Evolutionary conservation across 768 basidiomycete species (phyloP), one percentile per base, ranked within the genome.

Genomic region (Lenzites betulinus): DNA sequence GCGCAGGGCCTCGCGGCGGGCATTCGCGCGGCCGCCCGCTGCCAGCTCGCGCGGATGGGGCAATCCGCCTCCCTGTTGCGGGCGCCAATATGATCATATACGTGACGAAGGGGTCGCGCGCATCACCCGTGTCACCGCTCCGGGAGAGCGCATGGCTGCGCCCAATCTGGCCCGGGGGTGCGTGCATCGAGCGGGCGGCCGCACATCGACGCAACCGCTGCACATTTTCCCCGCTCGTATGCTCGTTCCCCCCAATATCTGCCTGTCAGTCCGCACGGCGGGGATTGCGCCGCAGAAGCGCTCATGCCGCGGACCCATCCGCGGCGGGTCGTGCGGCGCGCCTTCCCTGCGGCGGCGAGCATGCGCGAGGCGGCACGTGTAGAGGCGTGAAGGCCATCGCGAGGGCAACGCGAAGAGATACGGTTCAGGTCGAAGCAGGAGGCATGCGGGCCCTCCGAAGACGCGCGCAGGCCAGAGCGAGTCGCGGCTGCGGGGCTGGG

Each of bases 21-120:
- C 13, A 23, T 30, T 28, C 36, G 22, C 4, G 35, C 20, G 33
- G n/a, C 23, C 12, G 15, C 38, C 11, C 30, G 35, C 3, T 2
- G 7, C 33, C 26, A 16, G 20, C 7, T 4, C n/a, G 18, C 6
- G 38, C 4, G 7, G 22, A 33, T 49, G 38, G 1, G 41, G 56
- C 30, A 58, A 22, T 15, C 22, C 20, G 18, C 48, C 20, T 30
- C 18, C 48, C 28, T 23, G 11, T 23, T 33, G 1, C 16, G 25
- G 13, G 28, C 5, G n/a, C 33, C 56, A 58, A 58, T 58, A 50
- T 58, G 56, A 58, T 58, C 56, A 58, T 58, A 58, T 58, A 26
- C 30, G 55, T 49, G 55, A 49, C 46, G 55, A 58, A 42, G 56
- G 8, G 15, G n/a, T 33, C 28, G 28, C 5, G 39, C 35, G 56